phyloP scores from a whole-genome alignment of 768 basidiomycete species.

The Mycena metata region DNA sequence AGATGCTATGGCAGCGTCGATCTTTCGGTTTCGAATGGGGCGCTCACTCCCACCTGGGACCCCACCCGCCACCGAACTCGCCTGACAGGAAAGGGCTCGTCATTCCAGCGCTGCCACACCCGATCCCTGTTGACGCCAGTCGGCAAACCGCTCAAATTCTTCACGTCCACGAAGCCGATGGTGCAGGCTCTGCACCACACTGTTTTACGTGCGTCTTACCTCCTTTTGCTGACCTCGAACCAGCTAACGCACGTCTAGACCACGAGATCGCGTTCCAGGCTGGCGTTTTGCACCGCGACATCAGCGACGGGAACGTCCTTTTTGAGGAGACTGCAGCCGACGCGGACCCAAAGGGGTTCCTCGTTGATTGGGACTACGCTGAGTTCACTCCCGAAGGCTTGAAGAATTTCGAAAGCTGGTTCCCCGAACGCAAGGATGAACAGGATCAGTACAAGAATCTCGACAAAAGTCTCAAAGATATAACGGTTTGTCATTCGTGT shows the following conservation, averaged over 20 bases:
- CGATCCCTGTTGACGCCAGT: conserved; percentile 20
- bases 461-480: conserved; percentile 24
- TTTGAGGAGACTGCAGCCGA: neutral
- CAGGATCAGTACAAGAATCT: neutral
- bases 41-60: neutral
- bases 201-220: conserved; percentile 16
- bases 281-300: conserved; percentile 27
- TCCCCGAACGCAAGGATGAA: neutral
- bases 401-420: neutral
- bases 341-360: conserved; percentile 10
- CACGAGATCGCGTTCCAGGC: conserved; percentile 20
- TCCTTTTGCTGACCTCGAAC: neutral
- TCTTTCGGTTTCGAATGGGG: neutral
- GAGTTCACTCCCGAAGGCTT: conserved; percentile 23
- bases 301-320: conserved; percentile 31
- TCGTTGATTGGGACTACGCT: conserved; percentile 30
- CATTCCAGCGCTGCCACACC: conserved; percentile 8
- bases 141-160: neutral
- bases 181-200: neutral
- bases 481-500: conserved; percentile 11
- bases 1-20: conserved; percentile 28
- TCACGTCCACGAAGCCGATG: neutral
- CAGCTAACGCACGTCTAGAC: neutral
- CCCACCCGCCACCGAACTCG: neutral
- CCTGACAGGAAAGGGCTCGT: neutral